Evolutionary conservation across 257 asterid genomes (phyloP).

Genomic region (Solanum lignicaule): DNA sequence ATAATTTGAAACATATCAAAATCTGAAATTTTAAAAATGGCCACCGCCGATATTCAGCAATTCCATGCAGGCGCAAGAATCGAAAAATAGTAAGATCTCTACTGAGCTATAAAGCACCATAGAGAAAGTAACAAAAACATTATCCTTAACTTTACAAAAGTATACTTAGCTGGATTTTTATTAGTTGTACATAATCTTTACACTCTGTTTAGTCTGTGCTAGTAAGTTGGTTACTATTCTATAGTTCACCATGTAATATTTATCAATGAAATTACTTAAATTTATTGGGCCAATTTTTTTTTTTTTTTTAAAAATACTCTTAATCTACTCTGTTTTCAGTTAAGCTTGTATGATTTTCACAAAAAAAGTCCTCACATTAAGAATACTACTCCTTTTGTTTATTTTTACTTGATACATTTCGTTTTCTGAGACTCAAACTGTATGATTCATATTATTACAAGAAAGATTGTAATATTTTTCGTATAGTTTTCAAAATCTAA

Average conservation of each 20-base stretch:
- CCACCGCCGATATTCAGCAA: neutral
- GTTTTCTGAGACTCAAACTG: no score
- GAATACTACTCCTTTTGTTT: accelerated
- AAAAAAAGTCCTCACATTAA: no score
- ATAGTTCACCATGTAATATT: neutral
- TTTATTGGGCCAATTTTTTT: no score
- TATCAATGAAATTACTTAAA: neutral
- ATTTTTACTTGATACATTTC: no score
- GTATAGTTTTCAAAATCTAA: no score
- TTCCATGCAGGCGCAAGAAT: slow-evolving; percentile 6
- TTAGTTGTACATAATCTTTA: neutral
- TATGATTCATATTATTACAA: no score
- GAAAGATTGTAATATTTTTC: no score
- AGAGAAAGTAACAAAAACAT: neutral
- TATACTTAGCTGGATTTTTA: neutral
- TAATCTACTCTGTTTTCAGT: no score
- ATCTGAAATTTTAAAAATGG: neutral
- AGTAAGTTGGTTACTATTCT: neutral
- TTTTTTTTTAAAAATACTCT: no score
- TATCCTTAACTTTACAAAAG: neutral
- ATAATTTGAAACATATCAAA: neutral
- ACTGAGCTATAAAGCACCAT: neutral
- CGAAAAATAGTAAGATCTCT: neutral
- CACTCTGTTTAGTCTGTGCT: neutral
- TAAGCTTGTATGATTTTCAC: no score